Evolutionary conservation across 2,329 filamentous ascomycete species (phyloP), one percentile per base, ranked within the genome.

Genomic region (Metarhizium guizhouense): DNA sequence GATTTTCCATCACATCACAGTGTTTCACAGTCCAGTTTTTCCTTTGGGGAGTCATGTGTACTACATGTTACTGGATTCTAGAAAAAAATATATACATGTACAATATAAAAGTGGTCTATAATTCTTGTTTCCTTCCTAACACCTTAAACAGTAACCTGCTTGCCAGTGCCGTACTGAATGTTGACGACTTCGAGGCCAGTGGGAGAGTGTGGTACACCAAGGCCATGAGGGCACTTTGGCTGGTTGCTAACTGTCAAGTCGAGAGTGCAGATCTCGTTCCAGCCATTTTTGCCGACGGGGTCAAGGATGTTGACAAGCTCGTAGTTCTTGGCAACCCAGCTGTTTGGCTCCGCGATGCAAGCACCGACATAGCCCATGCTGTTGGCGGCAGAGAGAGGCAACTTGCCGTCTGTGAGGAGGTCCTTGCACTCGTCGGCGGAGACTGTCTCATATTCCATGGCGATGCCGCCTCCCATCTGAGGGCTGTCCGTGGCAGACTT

Each of bases 311-410:
- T 82, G 69, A 74, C 75, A 18, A 82, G 71, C 51, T 72, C 66
- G 66, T 79, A 69, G 69, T 83, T 81, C 61, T 76, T 67, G 57
- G 71, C 78, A 48, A 81, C 75, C 74, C 75, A 82, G 69, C 71
- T 79, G 62, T 70, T 66, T 40, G 69, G 63, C 59, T 74, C 61
- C 14, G 64, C 65, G 13, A 80, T 68, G 65, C 80, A 82, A 57
- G 68, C 70, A 53, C 73, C 65, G 7, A 81, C 63, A 59, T 73
- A 81, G 68, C 79, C 76, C 72, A 83, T 82, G 69, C 76, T 78
- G 74, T 82, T 82, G 63, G 78, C 65, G 2, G 79, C 80, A 53
- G 73, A 74, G 51, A 84, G 74, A 6, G 80, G 76, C 42, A 84
- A 70, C 70, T 78, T 79, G 67, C 70, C 67, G 52, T 70, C 72